Base-by-base conservation (phyloP, 805 yeast species). In the Yamadazyma nakazawae region DNA sequence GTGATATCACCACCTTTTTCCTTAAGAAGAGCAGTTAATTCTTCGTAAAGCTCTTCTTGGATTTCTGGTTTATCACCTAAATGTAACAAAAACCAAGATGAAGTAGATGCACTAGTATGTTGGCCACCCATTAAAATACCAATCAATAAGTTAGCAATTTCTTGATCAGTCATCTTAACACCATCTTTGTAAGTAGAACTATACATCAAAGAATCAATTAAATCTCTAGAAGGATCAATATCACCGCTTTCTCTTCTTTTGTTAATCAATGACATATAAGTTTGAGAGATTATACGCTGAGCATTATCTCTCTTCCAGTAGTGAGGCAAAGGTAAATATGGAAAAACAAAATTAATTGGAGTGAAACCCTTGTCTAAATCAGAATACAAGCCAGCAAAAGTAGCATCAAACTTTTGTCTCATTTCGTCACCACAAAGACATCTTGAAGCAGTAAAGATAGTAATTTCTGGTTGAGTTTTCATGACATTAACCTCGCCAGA, bases 51-150 rank as follows among this genome's bases (percentile, higher is more conserved):
- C 61, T 84, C 86, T 49, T 91, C 86, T 72, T 89, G 97, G 51
- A 92, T 71, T 35, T 87, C 85, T 39, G 95, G 96, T 59, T 81
- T 76, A 59, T 85, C 96, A 54, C 90, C 97, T 51, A 94, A 76
- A 63, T 94, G 98, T 54, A 94, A 77, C 62, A 94, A 73, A 61
- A 83, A 82, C 99, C 99, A 94, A 14, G 97, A 86, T 35, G 96
- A 87, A 18, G 99, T 94, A 19, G 98, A 80, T 37, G 98, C 94
- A 53, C 96, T 86, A 24, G 99, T 94, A 68, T 94, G 99, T 74
- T 94, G 99, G 53, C 99, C 99, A 60, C 99, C 99, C 99, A 94
- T 94, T 51, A 94, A 76, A 46, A 94, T 85, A 67, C 98, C 99
- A 67, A 94, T 54, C 66, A 90, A 74, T 66, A 94, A 75, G 68